Conservation (phyloP, 139 green algal species). For the Auxenochlorella pyrenoidosa region DNA sequence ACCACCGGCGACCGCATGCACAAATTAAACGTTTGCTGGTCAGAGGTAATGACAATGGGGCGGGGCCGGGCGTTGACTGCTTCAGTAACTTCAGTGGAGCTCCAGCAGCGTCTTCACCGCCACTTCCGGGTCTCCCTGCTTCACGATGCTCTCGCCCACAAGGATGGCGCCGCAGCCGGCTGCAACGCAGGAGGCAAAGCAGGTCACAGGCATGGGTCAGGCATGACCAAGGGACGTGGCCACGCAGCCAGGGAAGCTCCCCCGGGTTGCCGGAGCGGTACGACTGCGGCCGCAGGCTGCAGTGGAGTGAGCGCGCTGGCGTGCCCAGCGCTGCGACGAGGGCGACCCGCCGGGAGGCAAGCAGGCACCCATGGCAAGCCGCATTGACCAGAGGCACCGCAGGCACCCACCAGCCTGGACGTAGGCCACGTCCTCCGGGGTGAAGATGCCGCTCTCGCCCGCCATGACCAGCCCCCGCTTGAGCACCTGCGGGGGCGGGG, state of each 20-base stretch:
- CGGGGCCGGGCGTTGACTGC: too few species aligned
- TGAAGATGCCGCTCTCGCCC: slow-evolving; percentile 98
- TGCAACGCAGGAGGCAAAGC: not conserved
- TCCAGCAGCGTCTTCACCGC: slow-evolving; percentile 86
- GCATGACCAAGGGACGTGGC: not conserved
- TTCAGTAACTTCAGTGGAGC: not conserved
- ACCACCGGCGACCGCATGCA: too few species aligned
- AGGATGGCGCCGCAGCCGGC: slow-evolving; percentile 89
- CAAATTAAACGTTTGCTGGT: too few species aligned
- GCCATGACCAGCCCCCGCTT: slow-evolving; percentile 89
- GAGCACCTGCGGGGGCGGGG: slow-evolving; percentile 58
- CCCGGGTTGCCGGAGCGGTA: too few species aligned
- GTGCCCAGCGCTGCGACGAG: too few species aligned
- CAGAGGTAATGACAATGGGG: too few species aligned
- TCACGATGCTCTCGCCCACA: slow-evolving; percentile 97
- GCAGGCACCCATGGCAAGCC: too few species aligned
- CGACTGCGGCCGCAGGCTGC: too few species aligned
- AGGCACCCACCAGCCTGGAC: slow-evolving; percentile 67
- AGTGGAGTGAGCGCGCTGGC: too few species aligned
- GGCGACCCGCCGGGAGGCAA: too few species aligned
- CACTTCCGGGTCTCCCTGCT: slow-evolving; percentile 86
- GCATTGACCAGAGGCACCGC: too few species aligned
- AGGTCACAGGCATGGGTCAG: not conserved
- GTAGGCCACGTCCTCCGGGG: slow-evolving; percentile 89
- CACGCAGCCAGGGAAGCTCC: too few species aligned